Base-by-base conservation (phyloP, 202 grass and related monocot species). In the Panicum hallii region DNA sequence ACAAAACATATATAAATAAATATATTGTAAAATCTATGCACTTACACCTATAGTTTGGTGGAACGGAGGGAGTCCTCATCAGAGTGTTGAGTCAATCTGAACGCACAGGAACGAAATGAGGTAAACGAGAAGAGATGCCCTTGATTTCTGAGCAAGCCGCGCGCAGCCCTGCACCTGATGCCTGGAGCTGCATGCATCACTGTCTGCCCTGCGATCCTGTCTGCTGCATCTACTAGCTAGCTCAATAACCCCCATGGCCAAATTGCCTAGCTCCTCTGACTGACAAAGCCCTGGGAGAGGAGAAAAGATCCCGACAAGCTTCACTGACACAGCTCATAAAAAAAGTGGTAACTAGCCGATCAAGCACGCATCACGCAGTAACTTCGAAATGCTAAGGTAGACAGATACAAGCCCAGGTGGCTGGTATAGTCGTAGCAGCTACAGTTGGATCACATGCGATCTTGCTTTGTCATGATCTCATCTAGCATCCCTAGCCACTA, bases 361-460 rank as follows among this genome's bases (percentile, higher is more conserved):
- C 67, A 70, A 22, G 67, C 81, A 78, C 74, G 72, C 73, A 90
- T 74, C 72, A 85, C 78, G 77, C 77, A 36, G 82, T 77, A 84
- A 87, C 77, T 92, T 90, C 54, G 88, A 74, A 81, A 85, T 58
- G 12, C 79, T 86, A 75, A 83, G 6, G 72, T 63, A 71, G 79
- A 89, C 74, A 69, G 32, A 56, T 28, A 80, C 6, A n/a, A 71
- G 38, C 13, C 0, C 63, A 55, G 50, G 65, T 45, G n/a, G 17
- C 54, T 56, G 54, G 55, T 53, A 23, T 15, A 44, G 38, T 60
- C 53, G 6, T 62, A 87, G 69, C 28, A 41, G 57, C 81, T 74
- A 69, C 88, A 83, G 84, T 55, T 69, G 74, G 75, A 80, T 87
- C 88, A 87, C 88, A 90, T 87, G 89, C 70, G 30, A 84, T 80